Evolutionary conservation across 2,329 filamentous ascomycete genomes (phyloP).

Genomic region (Stylonectria norvegica): DNA sequence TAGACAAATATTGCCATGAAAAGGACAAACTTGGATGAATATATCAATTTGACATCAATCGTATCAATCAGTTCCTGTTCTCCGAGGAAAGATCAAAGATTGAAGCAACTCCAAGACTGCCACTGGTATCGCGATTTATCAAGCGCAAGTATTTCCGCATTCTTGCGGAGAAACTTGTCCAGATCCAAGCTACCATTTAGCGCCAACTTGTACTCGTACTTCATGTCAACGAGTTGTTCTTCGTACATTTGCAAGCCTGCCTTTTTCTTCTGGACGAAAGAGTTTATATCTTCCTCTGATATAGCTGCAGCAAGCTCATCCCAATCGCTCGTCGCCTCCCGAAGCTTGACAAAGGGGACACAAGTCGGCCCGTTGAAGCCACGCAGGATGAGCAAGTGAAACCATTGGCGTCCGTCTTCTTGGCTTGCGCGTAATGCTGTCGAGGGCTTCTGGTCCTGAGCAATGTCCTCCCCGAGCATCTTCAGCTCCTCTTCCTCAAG

Average conservation of each 20-base stretch:
- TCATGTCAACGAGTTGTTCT: slow-evolving; percentile 1
- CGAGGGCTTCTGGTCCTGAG: slow-evolving; percentile 3
- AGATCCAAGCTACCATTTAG: slow-evolving; percentile 4
- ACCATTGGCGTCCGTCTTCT: slow-evolving; percentile 4
- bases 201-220: slow-evolving; percentile 3
- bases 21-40: not conserved
- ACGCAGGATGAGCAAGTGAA: not conserved
- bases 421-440: slow-evolving; percentile 1
- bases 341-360: not conserved
- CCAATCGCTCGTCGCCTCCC: not conserved
- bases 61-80: too few species aligned
- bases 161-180: slow-evolving; percentile 1
- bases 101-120: slow-evolving; percentile 6
- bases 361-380: not conserved
- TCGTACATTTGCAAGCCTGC: slow-evolving; percentile 1
- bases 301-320: not conserved
- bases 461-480: not conserved
- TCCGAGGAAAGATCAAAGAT: not conserved
- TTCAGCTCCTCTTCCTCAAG: slow-evolving; percentile 6
- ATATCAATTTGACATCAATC: not conserved
- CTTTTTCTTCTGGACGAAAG: not conserved
- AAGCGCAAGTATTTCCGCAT: slow-evolving; percentile 1
- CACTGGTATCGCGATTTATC: slow-evolving; percentile 3
- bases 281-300: not conserved
- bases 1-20: too few species aligned